These are phyloP conservation scores for Lyophyllum shimeji DNA, from an alignment of 768 basidiomycete genomes.

Conservation along the genomic window DNA sequence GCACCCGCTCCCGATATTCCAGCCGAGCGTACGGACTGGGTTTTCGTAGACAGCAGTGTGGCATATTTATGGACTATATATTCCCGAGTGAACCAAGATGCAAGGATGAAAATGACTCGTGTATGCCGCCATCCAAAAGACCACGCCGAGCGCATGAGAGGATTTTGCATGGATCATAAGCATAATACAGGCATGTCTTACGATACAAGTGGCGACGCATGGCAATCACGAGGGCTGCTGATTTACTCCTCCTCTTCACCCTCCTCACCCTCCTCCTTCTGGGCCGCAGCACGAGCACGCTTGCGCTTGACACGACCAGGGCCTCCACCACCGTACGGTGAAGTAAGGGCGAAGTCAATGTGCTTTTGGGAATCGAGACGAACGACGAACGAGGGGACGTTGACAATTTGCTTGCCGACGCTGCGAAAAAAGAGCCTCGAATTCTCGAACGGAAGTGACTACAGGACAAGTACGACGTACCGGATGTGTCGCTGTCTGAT, in stretches of 20 bases:
- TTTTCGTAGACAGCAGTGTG: slow-evolving; percentile 21
- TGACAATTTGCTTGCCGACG: slow-evolving; percentile 99
- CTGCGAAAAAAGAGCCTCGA: slow-evolving; percentile 33
- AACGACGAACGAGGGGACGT: slow-evolving; percentile 97
- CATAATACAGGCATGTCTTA: slow-evolving; percentile 15
- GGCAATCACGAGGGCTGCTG: slow-evolving; percentile 4
- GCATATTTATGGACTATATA: neutral
- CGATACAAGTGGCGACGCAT: slow-evolving; percentile 16
- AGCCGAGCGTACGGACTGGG: slow-evolving; percentile 27
- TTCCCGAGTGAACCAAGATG: neutral
- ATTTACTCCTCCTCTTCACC: slow-evolving; percentile 81
- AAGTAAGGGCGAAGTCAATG: slow-evolving; percentile 98
- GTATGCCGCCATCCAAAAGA: no score
- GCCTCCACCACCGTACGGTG: slow-evolving; percentile 93
- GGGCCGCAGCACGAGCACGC: slow-evolving; percentile 90
- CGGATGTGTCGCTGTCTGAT: slow-evolving; percentile 99
- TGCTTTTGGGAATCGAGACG: slow-evolving; percentile 99
- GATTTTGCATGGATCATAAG: slow-evolving; percentile 21
- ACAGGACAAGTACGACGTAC: slow-evolving; percentile 40
- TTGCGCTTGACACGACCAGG: slow-evolving; percentile 98
- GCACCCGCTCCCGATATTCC: slow-evolving; percentile 35
- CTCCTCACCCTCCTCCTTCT: slow-evolving; percentile 89
- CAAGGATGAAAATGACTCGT: no score
- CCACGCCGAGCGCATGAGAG: neutral
- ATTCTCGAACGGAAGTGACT: neutral